Base-by-base conservation (phyloP, 2,329 filamentous ascomycete genomes). In the Trichoderma cornu-damae region DNA sequence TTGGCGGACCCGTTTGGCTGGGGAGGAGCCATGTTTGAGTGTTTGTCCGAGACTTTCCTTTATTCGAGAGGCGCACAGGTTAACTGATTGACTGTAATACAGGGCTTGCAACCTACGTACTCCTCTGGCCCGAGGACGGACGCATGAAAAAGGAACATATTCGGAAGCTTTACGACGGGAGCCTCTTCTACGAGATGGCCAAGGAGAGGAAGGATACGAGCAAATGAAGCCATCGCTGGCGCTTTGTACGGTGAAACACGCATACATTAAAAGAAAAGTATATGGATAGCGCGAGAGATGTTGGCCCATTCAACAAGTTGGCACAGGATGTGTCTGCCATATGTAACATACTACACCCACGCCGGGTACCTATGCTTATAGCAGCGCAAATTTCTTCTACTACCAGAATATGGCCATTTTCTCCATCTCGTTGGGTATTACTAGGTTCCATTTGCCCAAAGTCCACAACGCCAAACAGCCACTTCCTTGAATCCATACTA, bases 131-230 rank as follows among this genome's bases (percentile, higher is more conserved):
- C 0, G 73, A 76, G 38, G 79, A 85, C 64, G 81, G 81, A 0
- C 70, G 72, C 50, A 75, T 84, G 69, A 73, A 68, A 64, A 85
- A 85, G 68, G 80, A 85, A 44, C 81, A 85, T 7, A 59, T 67
- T 6, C 62, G 65, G 0, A 58, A 59, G 3, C 26, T 67, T 4
- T 67, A 64, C 5, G 65, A 67, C 34, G 65, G 62, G 2, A 63
- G 62, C 50, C 32, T 63, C 1, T 63, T 63, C 35, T 59, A 55
- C 11, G 50, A 58, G 22, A 49, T 62, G 35, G 56, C 60, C 3
- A 58, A 40, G 56, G 18, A 54, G 49, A 54, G 38, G 18, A 43
- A 50, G 28, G 34, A 42, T 11, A 2, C 40, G 14, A n/a, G 32
- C 42, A 47, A 55, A 5, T 46, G 24, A 51, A n/a, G 9, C 2